Percentiles rank a stretch among this genome's conserved stretches.
phyloP scores from a whole-genome alignment of 2,329 filamentous ascomycete species.

The Monosporascus sp. region DNA sequence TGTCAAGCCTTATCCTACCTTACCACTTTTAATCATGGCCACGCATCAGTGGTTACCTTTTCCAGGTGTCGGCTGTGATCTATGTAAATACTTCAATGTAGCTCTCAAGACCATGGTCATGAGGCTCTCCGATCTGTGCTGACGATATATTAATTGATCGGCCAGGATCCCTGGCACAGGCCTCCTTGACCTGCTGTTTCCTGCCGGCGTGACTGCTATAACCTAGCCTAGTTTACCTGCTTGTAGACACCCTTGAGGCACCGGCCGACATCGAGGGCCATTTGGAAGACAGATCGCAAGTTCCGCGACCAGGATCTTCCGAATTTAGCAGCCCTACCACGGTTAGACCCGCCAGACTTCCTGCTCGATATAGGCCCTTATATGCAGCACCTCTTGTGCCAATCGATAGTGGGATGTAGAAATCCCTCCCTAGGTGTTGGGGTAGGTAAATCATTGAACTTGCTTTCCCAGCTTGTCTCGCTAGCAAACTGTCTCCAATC shows the following conservation, averaged over 20 bases:
- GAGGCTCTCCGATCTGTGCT: not conserved
- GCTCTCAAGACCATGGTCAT: not conserved
- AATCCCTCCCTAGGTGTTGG: too few species aligned
- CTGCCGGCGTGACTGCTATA: not conserved
- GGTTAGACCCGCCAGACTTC: too few species aligned
- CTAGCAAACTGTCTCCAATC: too few species aligned
- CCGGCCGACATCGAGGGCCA: too few species aligned
- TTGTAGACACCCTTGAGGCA: not conserved
- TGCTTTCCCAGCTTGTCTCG: too few species aligned
- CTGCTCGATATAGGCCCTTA: not conserved
- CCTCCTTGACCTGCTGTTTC: not conserved
- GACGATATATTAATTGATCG: not conserved
- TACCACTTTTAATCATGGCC: too few species aligned
- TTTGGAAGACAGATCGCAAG: not conserved
- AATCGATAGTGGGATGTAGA: too few species aligned
- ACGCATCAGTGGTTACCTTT: not conserved
- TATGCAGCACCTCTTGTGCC: not conserved
- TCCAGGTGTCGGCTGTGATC: not conserved
- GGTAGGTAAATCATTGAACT: too few species aligned
- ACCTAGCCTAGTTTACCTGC: not conserved
- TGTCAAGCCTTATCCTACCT: too few species aligned
- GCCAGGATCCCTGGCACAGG: not conserved
- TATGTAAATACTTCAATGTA: not conserved
- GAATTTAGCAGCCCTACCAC: not conserved
- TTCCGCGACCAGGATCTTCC: not conserved